Base-by-base conservation (phyloP, 2,329 filamentous ascomycete species). In the Neocatenulostroma microsporum region DNA sequence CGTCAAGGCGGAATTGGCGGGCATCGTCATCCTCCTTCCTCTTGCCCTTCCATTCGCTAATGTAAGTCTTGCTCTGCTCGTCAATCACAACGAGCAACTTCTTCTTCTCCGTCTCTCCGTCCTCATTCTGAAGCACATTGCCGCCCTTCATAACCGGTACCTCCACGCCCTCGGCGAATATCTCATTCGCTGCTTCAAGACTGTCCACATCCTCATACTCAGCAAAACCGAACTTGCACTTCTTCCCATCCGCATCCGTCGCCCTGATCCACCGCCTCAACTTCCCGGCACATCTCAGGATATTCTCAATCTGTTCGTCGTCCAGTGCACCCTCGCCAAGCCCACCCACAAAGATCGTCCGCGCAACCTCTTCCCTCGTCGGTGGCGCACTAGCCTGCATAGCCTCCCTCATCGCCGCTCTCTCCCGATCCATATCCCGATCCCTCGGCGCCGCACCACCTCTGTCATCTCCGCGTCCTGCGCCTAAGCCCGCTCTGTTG, bases 131-230 rank as follows among this genome's bases (percentile, higher is more conserved):
- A 14, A 50, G 40, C 36, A 66, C 53, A 12, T 36, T 54, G 44
- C 62, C 50, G 50, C 65, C 66, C 17, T 61, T 84, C 59, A 80
- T 82, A 26, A 79, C 69, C 20, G 91, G 91, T 32, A 96, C 76
- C 56, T 86, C 72, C 45, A 95, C 70, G 12, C 39, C 39, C 51
- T 91, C 81, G 57, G 79, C 78, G 51, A 95, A 75, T 39, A 94
- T 76, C 60, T 93, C 86, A 37, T 88, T 78, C 28, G 89, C 91
- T 29, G 81, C 81, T 58, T 82, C 79, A 49, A 98, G 70, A 47
- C 87, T 89, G 61, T 94, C 84, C 17, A 81, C 78, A 60, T 96
- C 88, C 45, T 94, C 89, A 61, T 84, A 98, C 62, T 95, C 84
- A 41, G 89, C 91, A 63, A 98, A 96, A 11, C 89, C 91, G 68